phyloP scores from a whole-genome alignment of 2,329 filamentous ascomycete species.

The Fusarium sp. region DNA sequence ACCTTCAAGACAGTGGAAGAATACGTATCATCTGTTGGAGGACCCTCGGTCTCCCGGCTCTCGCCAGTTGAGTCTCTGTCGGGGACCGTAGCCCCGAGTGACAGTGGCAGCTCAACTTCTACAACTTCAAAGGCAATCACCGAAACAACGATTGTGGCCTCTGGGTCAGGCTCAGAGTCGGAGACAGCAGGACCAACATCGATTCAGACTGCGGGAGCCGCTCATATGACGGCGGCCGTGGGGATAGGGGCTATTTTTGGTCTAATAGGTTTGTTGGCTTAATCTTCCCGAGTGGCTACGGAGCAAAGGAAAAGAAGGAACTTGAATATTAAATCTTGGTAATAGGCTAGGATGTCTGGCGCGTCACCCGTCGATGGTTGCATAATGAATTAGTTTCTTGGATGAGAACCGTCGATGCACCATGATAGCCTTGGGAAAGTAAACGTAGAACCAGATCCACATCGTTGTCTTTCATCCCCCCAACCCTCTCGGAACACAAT shows the following conservation, averaged over 20 bases:
- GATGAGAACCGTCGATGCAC: conserved; percentile 15
- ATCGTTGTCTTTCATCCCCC: not conserved
- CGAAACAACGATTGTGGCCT: conserved; percentile 8
- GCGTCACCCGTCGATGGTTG: conserved; percentile 25
- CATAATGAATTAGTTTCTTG: conserved; percentile 40
- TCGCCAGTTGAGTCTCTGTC: conserved; percentile 14
- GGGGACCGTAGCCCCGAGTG: not conserved
- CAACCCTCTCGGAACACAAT: not conserved
- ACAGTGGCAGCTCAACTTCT: conserved; percentile 13
- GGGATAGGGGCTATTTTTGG: conserved; percentile 47
- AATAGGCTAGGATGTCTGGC: conserved; percentile 22
- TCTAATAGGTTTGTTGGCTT: conserved; percentile 45
- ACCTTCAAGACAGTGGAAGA: conserved; percentile 26
- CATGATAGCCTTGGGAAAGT: conserved; percentile 19
- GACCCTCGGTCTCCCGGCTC: conserved; percentile 9
- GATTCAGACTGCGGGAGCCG: conserved; percentile 44
- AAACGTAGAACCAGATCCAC: conserved; percentile 36
- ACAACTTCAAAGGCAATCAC: conserved; percentile 11
- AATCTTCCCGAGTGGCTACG: conserved; percentile 14
- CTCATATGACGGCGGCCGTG: conserved; percentile 40
- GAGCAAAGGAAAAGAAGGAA: conserved; percentile 1
- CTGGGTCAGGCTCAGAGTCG: conserved; percentile 16
- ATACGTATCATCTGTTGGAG: conserved; percentile 37
- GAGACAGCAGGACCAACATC: conserved; percentile 33
- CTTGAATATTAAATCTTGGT: conserved; percentile 27